Percentiles rank a stretch among this genome's conserved stretches.
Conservation (phyloP, 768 basidiomycete species). For the Cystobasidium onofrii region DNA sequence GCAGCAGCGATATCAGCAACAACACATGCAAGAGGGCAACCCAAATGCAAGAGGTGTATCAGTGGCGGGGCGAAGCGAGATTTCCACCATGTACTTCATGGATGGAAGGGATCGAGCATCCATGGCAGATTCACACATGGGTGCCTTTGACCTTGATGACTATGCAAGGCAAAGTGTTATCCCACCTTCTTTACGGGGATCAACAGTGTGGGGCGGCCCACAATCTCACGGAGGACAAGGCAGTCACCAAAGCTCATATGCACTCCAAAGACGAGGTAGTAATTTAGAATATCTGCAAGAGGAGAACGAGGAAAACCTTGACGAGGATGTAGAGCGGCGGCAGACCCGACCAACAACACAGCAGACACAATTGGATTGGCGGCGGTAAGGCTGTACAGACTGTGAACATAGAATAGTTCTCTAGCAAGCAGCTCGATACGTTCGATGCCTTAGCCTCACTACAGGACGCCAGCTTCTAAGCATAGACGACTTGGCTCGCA, state of each 20-base stretch:
- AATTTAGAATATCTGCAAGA: conserved; percentile 14
- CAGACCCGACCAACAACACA: background rate
- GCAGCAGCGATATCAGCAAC: background rate
- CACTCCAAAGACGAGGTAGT: background rate
- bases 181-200: background rate
- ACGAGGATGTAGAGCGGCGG: background rate
- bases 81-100: conserved; percentile 16
- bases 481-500: too few relatives aligned
- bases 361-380: conserved; percentile 1
- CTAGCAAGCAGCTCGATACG: too few relatives aligned
- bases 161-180: background rate
- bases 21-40: background rate
- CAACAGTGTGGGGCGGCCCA: background rate
- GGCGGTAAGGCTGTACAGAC: background rate
- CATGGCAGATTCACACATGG: conserved; percentile 22
- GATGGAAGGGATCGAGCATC: conserved; percentile 5
- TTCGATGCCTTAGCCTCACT: too few relatives aligned
- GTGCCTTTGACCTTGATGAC: conserved; percentile 29
- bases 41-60: background rate
- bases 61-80: conserved; percentile 26
- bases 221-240: background rate
- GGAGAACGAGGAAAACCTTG: background rate
- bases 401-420: background rate
- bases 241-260: background rate
- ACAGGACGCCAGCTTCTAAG: too few relatives aligned